Base-by-base conservation (phyloP, 2,329 filamentous ascomycete species). In the Cercospora nicotianae region DNA sequence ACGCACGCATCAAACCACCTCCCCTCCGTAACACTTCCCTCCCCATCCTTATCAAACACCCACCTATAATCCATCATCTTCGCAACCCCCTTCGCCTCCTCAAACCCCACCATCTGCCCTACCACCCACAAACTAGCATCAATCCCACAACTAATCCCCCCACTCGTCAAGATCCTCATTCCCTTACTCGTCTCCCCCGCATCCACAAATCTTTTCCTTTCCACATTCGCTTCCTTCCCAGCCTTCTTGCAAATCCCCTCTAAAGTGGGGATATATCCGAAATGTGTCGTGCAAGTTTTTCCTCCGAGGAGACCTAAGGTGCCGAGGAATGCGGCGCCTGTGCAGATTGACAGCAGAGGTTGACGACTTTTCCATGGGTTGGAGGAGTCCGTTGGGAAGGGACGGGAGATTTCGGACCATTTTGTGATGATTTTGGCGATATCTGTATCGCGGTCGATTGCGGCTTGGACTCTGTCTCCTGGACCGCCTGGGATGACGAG, bases 41-140 rank as follows among this genome's bases (percentile, higher is more conserved):
- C 31, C 31, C 55, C 55, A 1, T 31, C 18, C 28, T 23, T 13
- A 59, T 59, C 67, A 66, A 63, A 71, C 26, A 39, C 60, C 69
- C 69, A 71, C 28, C 65, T 39, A 64, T 71, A 69, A 48, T 69
- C 67, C 69, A 71, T 71, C n/a, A 9, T 61, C 53, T 57, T 57
- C 23, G 69, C 65, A 26, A 69, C 55, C 36, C 64, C 64, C 60
- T 60, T 66, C 31, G 74, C 72, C 69, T 69, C 69, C 5, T 69
- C 69, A 33, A 65, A 16, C n/a, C 36, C 31, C 9, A 58, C 20
- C 13, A 65, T 28, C 26, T 67, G 53, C 12, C 61, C 63, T 8
- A 63, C 13, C n/a, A 71, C 63, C 67, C 65, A 69, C 42, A 71
- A 42, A 36, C 62, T 60, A 31, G 67, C 67, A 64, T 71, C 69